Percentiles rank a stretch among this genome's conserved stretches.
These are phyloP conservation scores for Chenopodium quinoa DNA, from an alignment of 148 eudicot species.

Conservation along the genomic window DNA sequence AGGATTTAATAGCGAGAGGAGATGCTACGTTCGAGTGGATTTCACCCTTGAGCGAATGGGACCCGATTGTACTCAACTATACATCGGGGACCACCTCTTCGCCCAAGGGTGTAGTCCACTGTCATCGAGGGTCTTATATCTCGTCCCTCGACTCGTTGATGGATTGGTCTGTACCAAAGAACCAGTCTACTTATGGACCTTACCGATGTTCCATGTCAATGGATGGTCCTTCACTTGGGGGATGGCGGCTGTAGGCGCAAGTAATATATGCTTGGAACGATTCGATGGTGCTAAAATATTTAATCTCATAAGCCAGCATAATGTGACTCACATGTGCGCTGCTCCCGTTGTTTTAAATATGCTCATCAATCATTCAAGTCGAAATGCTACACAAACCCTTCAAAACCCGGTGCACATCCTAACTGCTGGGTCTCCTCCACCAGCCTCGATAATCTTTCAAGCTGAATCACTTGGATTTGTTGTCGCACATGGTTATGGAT, in stretches of 20 bases:
- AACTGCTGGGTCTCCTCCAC: slow-evolving; percentile 28
- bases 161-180: slow-evolving; percentile 27
- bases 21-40: slow-evolving; percentile 24
- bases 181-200: slow-evolving; percentile 35
- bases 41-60: slow-evolving; percentile 31
- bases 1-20: slow-evolving; percentile 16
- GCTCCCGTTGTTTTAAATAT: slow-evolving; percentile 29
- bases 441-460: slow-evolving; percentile 5
- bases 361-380: slow-evolving; percentile 4
- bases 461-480: slow-evolving; percentile 25
- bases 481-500: slow-evolving; percentile 24
- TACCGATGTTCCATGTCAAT: slow-evolving; percentile 37
- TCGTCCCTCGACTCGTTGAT: slow-evolving; percentile 14
- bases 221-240: slow-evolving; percentile 41
- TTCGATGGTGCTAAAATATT: slow-evolving; percentile 13
- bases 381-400: neutral
- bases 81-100: slow-evolving; percentile 34
- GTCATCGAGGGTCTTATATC: slow-evolving; percentile 29
- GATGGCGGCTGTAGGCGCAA: slow-evolving; percentile 30
- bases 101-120: slow-evolving; percentile 37
- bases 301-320: slow-evolving; percentile 16
- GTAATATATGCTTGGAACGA: slow-evolving; percentile 24
- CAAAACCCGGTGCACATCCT: slow-evolving; percentile 9
- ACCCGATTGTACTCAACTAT: slow-evolving; percentile 34
- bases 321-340: slow-evolving; percentile 36